Conservation (phyloP, 108 stramenopile species). For the Nitzschia inconspicua region DNA sequence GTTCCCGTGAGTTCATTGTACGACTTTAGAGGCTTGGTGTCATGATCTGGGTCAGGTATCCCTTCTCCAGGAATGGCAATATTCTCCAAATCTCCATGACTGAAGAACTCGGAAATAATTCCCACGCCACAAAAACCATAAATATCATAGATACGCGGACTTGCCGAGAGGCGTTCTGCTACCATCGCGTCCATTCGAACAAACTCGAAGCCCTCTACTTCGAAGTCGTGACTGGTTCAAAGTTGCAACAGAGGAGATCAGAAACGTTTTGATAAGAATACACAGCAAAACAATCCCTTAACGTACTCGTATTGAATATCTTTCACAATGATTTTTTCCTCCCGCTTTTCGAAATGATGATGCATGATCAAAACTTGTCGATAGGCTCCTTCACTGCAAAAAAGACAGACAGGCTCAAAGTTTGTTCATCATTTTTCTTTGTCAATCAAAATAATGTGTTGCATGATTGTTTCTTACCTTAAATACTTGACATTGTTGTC, state of each 20-base stretch:
- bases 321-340: slow-evolving; percentile 15
- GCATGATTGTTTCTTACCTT: no score
- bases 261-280: background rate
- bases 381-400: slow-evolving; percentile 1
- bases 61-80: background rate
- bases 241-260: background rate
- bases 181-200: slow-evolving; percentile 75
- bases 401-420: slow-evolving; percentile 8
- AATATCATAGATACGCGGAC: slow-evolving; percentile 63
- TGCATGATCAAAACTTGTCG: slow-evolving; percentile 3
- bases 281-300: background rate
- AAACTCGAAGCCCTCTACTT: slow-evolving; percentile 15
- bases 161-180: slow-evolving; percentile 63
- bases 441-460: no score
- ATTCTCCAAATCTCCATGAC: slow-evolving; percentile 22
- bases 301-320: slow-evolving; percentile 14
- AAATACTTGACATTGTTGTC: slow-evolving; percentile 19
- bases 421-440: no score
- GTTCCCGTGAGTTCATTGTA: slow-evolving; percentile 50
- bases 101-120: slow-evolving; percentile 28
- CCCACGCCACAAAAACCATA: slow-evolving; percentile 71
- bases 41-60: background rate
- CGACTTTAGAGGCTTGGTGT: slow-evolving; percentile 12
- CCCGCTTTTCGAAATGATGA: background rate
- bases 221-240: slow-evolving; percentile 2